Percentiles rank a stretch among this genome's conserved stretches.
Evolutionary conservation across 257 asterid species (phyloP).

Genomic region (Mentha longifolia): DNA sequence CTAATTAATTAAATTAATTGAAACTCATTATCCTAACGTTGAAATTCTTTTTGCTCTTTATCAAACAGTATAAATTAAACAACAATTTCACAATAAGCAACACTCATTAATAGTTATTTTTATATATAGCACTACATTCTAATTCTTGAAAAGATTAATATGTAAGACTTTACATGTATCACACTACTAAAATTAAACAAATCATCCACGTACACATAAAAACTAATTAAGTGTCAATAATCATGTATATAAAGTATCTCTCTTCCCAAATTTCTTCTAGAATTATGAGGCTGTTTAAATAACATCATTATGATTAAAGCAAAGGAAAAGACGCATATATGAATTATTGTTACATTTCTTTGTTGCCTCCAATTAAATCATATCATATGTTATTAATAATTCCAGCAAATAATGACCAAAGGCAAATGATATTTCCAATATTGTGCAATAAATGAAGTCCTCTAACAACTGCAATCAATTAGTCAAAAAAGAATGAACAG

Average conservation of each 20-base stretch:
- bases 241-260: not conserved
- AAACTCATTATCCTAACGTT: conserved; percentile 14
- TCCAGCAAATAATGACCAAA: conserved; percentile 29
- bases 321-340: not conserved
- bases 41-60: conserved; percentile 25
- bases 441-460: conserved; percentile 32
- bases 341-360: not conserved
- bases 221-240: not conserved
- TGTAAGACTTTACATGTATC: too few species aligned
- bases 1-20: conserved; percentile 14
- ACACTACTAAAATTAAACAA: too few species aligned
- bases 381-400: not conserved
- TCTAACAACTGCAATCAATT: conserved; percentile 49
- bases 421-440: conserved; percentile 19
- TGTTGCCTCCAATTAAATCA: not conserved
- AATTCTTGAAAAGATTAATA: too few species aligned
- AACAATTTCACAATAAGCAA: conserved; percentile 23
- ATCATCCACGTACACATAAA: not conserved
- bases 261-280: not conserved
- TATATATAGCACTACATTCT: not conserved
- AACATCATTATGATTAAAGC: not conserved
- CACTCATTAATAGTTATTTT: not conserved
- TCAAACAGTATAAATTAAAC: conserved; percentile 16
- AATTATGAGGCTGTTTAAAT: not conserved
- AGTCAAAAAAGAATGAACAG: conserved; percentile 46